Percentiles rank a stretch among this genome's conserved stretches.
These are phyloP conservation scores for Bonia amplexicaulis DNA, from an alignment of 176 grass and related monocot species.

Conservation along the genomic window DNA sequence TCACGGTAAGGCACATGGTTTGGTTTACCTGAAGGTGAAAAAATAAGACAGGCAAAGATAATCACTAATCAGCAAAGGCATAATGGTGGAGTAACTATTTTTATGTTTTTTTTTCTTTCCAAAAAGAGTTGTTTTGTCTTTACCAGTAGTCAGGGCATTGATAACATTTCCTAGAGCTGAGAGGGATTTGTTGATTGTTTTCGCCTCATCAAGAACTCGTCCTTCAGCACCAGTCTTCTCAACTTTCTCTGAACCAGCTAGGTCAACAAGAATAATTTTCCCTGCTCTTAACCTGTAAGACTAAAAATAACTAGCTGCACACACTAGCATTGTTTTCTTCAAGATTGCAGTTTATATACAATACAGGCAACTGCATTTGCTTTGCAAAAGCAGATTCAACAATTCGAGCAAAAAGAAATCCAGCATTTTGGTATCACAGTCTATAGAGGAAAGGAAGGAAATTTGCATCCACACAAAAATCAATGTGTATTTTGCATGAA, in stretches of 20 bases:
- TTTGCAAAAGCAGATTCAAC: background rate
- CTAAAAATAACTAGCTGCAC: constrained; percentile 17
- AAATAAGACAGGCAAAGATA: constrained; percentile 10
- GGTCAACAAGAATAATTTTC: constrained; percentile 88
- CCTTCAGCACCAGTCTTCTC: constrained; percentile 86
- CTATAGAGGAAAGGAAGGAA: background rate
- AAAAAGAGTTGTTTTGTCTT: constrained; percentile 5
- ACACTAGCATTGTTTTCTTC: background rate
- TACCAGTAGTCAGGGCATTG: constrained; percentile 82
- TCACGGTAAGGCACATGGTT: constrained; percentile 83
- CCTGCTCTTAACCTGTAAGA: constrained; percentile 54
- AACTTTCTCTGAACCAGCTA: constrained; percentile 90
- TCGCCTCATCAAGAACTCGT: constrained; percentile 81
- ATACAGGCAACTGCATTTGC: constrained; percentile 1
- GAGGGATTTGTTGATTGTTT: constrained; percentile 90
- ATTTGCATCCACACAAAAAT: background rate
- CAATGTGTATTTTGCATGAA: background rate
- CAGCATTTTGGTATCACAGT: background rate
- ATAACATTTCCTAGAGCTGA: constrained; percentile 90
- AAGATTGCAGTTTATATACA: background rate
- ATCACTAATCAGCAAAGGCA: background rate
- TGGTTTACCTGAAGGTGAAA: constrained; percentile 58
- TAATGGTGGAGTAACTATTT: background rate
- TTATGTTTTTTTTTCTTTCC: background rate
- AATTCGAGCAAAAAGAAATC: background rate